These are phyloP conservation scores for Penicillium sp. DNA, from an alignment of 2,329 filamentous ascomycete species.

Conservation along the genomic window DNA sequence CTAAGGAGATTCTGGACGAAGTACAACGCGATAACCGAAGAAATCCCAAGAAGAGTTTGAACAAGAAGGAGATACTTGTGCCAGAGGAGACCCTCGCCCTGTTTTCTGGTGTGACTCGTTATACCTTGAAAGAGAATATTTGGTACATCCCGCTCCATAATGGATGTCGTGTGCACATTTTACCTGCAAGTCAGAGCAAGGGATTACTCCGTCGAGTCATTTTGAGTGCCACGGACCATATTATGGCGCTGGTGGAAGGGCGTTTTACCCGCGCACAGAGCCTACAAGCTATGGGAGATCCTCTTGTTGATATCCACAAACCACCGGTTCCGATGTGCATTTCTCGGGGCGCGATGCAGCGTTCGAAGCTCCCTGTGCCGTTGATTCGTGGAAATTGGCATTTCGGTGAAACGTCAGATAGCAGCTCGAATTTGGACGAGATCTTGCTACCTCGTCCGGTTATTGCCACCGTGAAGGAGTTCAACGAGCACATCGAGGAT, in stretches of 20 bases:
- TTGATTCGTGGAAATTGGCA: conserved; percentile 28
- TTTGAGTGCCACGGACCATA: conserved; percentile 29
- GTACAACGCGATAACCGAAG: conserved; percentile 16
- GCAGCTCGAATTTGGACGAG: conserved; percentile 8
- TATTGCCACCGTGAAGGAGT: conserved; percentile 28
- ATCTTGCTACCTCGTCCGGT: conserved; percentile 14
- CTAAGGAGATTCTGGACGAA: conserved; percentile 23
- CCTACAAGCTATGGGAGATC: conserved; percentile 22
- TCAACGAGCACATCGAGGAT: conserved; percentile 34
- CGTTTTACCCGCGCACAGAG: conserved; percentile 20
- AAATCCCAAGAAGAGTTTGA: conserved; percentile 8
- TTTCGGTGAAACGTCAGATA: conserved; percentile 4
- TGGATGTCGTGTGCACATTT: conserved; percentile 34
- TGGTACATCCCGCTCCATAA: conserved; percentile 29
- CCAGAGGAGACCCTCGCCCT: conserved; percentile 31
- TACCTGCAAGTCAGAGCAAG: conserved; percentile 24
- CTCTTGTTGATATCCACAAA: conserved; percentile 25
- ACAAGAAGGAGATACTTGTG: conserved; percentile 26
- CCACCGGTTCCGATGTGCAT: conserved; percentile 25
- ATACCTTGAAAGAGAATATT: conserved; percentile 31
- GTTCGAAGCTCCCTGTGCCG: conserved; percentile 19
- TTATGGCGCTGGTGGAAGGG: conserved; percentile 26
- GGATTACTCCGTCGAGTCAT: conserved; percentile 29
- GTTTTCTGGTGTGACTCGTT: conserved; percentile 26
- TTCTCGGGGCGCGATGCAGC: conserved; percentile 21